Evolutionary conservation across 2,329 filamentous ascomycete species (phyloP), one percentile per base, ranked within the genome.

Genomic region (Chrysosporium keratinophilum): DNA sequence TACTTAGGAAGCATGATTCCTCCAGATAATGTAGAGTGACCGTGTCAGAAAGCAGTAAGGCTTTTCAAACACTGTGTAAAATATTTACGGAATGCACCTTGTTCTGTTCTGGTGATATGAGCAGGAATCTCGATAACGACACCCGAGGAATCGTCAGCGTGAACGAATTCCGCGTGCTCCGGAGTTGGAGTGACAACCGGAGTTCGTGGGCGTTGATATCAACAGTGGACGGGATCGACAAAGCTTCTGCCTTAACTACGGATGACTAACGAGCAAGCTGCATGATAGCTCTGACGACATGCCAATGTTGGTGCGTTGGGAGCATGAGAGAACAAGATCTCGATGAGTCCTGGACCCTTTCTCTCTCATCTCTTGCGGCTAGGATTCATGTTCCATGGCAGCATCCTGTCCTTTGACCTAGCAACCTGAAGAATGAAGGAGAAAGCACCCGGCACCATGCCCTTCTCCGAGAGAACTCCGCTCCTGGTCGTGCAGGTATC

Each of bases 401-500:
- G 19, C 42, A 40, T 19, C 19, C 4, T 19, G 14, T 17, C 4
- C 9, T 50, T n/a, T 41, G 9, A 49, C 23, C n/a, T 2, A 20
- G 7, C 23, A 28, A 7, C 23, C 23, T 28, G 23, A 28, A 28
- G 23, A 33, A 69, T 68, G 67, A 65, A 59, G 61, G 67, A 70
- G 56, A 70, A 69, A 58, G 51, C 19, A 20, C 3, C 11, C 40
- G 47, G 49, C 55, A 56, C 52, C 49, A 71, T 71, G 69, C 61
- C 63, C 35, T 60, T 58, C 50, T 64, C 65, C 20, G 70, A 73
- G 61, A 65, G 63, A 14, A 73, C 72, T 5, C 73, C 73, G 46
- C 65, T 75, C 47, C 64, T 74, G 20, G 63, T 68, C 37, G 71
- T 75, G 44, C 60, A 63, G 50, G 67, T 74, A 55, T 66, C 65